A percentile compares a stretch with the other conserved stretches of the same genome.
These are phyloP conservation scores for Hemisphaericaspora xylofermentans DNA, from an alignment of 1,139 yeast species.

Conservation along the genomic window DNA sequence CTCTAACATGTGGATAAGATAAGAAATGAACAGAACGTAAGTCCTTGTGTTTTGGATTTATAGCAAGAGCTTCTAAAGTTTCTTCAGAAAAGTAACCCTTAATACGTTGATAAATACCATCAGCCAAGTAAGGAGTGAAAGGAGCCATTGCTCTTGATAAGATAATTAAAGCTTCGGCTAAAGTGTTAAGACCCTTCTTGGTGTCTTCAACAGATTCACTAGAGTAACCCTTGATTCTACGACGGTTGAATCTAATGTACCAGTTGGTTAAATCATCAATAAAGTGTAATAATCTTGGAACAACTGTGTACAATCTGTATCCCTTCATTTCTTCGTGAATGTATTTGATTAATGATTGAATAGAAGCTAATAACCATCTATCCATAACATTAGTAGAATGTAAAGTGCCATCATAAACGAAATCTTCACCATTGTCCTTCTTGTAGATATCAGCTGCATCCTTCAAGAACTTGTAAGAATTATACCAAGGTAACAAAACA, in stretches of 20 bases:
- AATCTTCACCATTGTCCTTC: constrained; percentile 71
- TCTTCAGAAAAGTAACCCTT: constrained; percentile 57
- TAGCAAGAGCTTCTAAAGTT: constrained; percentile 44
- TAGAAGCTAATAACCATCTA: constrained; percentile 91
- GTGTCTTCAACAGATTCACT: constrained; percentile 84
- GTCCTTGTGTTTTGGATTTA: constrained; percentile 50
- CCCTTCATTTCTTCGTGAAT: constrained; percentile 88
- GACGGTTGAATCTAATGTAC: constrained; percentile 98
- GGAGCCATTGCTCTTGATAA: constrained; percentile 98
- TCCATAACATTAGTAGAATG: constrained; percentile 90
- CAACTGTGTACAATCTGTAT: constrained; percentile 92
- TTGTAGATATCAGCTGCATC: constrained; percentile 86
- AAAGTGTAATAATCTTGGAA: constrained; percentile 82
- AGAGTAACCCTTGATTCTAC: constrained; percentile 85
- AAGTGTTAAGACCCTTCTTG: constrained; percentile 79
- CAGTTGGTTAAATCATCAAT: constrained; percentile 96
- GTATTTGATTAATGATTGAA: constrained; percentile 83
- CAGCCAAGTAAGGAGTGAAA: constrained; percentile 94
- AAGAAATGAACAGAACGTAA: constrained; percentile 89
- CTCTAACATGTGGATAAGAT: constrained; percentile 82
- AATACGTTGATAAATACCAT: constrained; percentile 80
- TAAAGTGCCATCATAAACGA: constrained; percentile 65
- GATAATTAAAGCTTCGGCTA: constrained; percentile 85
- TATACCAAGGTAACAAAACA: constrained; percentile 97
- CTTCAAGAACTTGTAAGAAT: constrained; percentile 92